phyloP scores from a whole-genome alignment of 768 basidiomycete species.

The Boletus sp. region DNA sequence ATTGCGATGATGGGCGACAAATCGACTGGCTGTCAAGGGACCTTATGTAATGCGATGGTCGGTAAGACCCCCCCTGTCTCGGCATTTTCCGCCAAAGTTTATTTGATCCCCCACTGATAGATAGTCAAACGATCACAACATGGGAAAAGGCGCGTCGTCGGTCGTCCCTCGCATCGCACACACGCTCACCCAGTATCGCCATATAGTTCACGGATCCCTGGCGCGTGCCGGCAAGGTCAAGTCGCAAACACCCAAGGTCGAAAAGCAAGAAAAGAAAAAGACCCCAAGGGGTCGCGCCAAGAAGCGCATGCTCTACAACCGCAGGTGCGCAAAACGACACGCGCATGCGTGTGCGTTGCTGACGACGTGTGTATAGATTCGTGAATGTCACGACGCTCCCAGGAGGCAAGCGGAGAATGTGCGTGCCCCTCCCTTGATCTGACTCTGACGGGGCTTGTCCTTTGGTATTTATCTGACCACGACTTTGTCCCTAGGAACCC shows the following conservation, averaged over 20 bases:
- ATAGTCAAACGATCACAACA: slow-evolving; percentile 35
- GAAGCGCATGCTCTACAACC: slow-evolving; percentile 93
- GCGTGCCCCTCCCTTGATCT: slow-evolving; percentile 50
- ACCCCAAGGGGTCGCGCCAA: slow-evolving; percentile 94
- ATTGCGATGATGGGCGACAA: not conserved
- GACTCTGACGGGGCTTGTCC: slow-evolving; percentile 80
- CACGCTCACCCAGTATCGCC: not conserved
- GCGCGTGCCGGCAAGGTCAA: slow-evolving; percentile 99
- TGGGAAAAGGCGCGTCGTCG: slow-evolving; percentile 63
- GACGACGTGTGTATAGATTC: slow-evolving; percentile 50
- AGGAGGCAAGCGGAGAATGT: slow-evolving; percentile 96
- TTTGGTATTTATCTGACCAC: slow-evolving; percentile 21
- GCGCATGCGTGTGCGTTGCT: not conserved
- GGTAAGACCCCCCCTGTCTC: too few relatives aligned
- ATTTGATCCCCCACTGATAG: too few relatives aligned
- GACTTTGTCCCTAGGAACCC: slow-evolving; percentile 22
- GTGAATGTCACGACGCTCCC: slow-evolving; percentile 90
- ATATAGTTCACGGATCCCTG: slow-evolving; percentile 93
- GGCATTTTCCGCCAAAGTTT: too few relatives aligned
- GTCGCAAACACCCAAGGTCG: slow-evolving; percentile 71
- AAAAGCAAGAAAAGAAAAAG: slow-evolving; percentile 99
- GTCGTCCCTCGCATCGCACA: slow-evolving; percentile 1
- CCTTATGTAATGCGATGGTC: not conserved
- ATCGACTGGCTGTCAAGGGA: too few relatives aligned
- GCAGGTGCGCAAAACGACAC: slow-evolving; percentile 55